phyloP scores from a whole-genome alignment of 305 asterid genomes.

The Fraxinus platypoda region DNA sequence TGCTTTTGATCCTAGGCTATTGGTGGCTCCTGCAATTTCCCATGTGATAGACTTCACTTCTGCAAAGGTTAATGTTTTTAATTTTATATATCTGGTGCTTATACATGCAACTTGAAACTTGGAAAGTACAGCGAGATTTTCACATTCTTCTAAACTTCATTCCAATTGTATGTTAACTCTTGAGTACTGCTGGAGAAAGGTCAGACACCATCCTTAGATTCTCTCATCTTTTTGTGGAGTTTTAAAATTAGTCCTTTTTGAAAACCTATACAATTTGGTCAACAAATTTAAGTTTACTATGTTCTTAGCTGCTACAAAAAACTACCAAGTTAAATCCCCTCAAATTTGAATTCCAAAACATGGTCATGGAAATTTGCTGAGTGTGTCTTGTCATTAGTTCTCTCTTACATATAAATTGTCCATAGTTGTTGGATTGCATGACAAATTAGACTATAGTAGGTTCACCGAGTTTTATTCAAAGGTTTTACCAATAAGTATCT shows the following conservation, averaged over 20 bases:
- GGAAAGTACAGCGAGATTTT: not conserved
- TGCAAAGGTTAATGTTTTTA: constrained; percentile 54
- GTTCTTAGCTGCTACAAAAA: constrained; percentile 4
- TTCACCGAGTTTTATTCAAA: not conserved
- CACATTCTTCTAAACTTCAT: not conserved
- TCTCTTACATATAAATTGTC: not conserved
- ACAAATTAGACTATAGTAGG: not conserved
- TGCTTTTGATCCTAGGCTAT: constrained; percentile 92
- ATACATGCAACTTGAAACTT: constrained; percentile 7
- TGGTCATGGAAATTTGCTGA: not conserved
- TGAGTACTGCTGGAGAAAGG: not conserved
- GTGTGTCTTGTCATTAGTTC: not conserved
- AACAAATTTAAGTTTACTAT: not conserved
- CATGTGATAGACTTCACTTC: constrained; percentile 85
- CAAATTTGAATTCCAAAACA: not conserved
- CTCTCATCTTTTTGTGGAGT: not conserved
- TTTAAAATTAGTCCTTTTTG: not conserved
- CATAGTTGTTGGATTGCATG: not conserved
- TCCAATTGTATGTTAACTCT: not conserved
- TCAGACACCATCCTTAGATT: not conserved
- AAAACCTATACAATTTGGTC: not conserved
- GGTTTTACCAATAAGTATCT: not conserved
- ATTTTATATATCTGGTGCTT: not conserved
- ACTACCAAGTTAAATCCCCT: not conserved
- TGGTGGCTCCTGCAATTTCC: constrained; percentile 91